Base-by-base conservation (phyloP, 78 protist species). In the Isochrysis galbana region DNA sequence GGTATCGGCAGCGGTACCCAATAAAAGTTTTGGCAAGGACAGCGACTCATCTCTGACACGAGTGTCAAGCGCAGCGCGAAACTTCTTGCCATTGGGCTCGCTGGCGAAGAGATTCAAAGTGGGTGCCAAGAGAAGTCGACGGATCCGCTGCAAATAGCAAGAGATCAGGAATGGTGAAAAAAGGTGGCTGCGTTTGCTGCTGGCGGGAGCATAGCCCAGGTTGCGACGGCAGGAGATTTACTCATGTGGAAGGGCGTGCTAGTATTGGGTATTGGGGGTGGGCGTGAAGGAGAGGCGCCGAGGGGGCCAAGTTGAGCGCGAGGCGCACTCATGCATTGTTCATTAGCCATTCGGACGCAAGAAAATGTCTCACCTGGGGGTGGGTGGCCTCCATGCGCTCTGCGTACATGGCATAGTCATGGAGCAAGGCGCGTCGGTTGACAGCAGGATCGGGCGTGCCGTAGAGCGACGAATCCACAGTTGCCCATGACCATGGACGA, bases 61-160 rank as follows among this genome's bases (percentile, higher is more conserved):
- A 36, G 5, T 22, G 41, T 70, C 80, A 23, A 70, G n/a, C n/a
- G 21, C 42, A 5, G n/a, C 21, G 80, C 80, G 80, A n/a, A 70
- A 70, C 41, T 34, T 70, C 17, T 70, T 70, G 42, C 80, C 80
- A n/a, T n/a, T 36, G 32, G 80, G 80, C 80, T 70, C 80, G 80
- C 80, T 41, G 22, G 80, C 41, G 39, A 70, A 70, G 42, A 70
- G 41, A 41, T 70, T 70, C 41, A 70, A 21, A 5, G 80, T 41
- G 29, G 80, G 80, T 17, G 80, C 80, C 17, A 70, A 41, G 19
- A 70, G 11, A 17, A 70, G 41, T 10, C 80, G 80, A 1, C 80
- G 80, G 80, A 70, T 70, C 29, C 41, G 36, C n/a, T 70, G 80
- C n/a, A n/a, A n/a, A n/a, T n/a, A n/a, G n/a, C n/a, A n/a, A n/a